Percentiles rank a stretch among this genome's conserved stretches.
Evolutionary conservation across 73 alveolate species (phyloP).

Genomic region (Paramecium pentaurelia): DNA sequence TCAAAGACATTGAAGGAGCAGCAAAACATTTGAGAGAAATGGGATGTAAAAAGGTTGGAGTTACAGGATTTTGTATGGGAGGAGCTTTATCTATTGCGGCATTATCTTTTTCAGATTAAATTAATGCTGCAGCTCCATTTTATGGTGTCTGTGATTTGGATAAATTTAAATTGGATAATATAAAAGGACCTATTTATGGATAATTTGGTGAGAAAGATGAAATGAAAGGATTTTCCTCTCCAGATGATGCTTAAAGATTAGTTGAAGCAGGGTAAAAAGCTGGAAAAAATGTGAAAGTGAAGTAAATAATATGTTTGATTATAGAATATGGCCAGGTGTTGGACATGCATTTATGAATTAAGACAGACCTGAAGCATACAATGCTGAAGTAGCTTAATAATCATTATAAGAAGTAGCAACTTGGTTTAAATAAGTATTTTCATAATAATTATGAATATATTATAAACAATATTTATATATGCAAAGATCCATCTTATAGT

Average conservation of each 20-base stretch:
- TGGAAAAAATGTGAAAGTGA: not conserved
- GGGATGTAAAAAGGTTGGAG: constrained; percentile 55
- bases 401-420: constrained; percentile 39
- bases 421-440: constrained; percentile 14
- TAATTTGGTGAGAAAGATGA: constrained; percentile 57
- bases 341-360: constrained; percentile 62
- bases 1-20: constrained; percentile 57
- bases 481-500: not conserved
- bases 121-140: constrained; percentile 58
- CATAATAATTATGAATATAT: not conserved
- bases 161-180: not conserved
- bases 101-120: not conserved
- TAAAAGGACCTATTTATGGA: constrained; percentile 52
- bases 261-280: constrained; percentile 37
- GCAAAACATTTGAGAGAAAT: not conserved
- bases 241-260: constrained; percentile 42
- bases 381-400: constrained; percentile 49
- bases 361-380: constrained; percentile 29
- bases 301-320: not conserved
- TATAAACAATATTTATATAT: not conserved
- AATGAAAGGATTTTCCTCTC: constrained; percentile 53
- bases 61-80: constrained; percentile 59
- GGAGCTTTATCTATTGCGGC: constrained; percentile 63
- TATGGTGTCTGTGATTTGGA: constrained; percentile 57
- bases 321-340: constrained; percentile 52